Percentiles rank a stretch among this genome's conserved stretches.
Conservation (phyloP, 306 rosid genomes). For the Malus orientalis region DNA sequence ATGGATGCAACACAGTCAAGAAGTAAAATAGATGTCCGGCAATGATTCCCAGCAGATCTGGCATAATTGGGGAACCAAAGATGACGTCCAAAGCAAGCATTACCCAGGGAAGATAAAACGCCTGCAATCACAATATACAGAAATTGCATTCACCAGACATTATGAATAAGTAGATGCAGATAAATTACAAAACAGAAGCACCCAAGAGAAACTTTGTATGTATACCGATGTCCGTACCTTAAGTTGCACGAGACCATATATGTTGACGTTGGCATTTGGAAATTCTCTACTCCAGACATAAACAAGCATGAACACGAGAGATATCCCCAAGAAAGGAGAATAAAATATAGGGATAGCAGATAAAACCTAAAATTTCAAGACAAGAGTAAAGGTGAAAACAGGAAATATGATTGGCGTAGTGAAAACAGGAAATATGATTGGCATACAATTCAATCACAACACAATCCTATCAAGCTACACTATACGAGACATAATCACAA, state of each 20-base stretch:
- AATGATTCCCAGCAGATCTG: slow-evolving; percentile 76
- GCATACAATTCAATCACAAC: background rate
- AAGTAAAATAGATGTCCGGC: slow-evolving; percentile 97
- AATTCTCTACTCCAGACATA: slow-evolving; percentile 98
- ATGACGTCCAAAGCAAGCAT: slow-evolving; percentile 93
- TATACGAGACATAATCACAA: background rate
- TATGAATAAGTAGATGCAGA: background rate
- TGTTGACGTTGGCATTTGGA: slow-evolving; percentile 74
- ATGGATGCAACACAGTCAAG: slow-evolving; percentile 88
- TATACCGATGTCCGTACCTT: slow-evolving; percentile 43
- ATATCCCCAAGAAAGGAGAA: slow-evolving; percentile 59
- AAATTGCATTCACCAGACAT: slow-evolving; percentile 10
- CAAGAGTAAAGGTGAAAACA: background rate
- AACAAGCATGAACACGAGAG: slow-evolving; percentile 92
- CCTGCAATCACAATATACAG: slow-evolving; percentile 40
- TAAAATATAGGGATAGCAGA: slow-evolving; percentile 58
- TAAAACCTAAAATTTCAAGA: slow-evolving; percentile 37
- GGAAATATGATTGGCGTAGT: slow-evolving; percentile 5
- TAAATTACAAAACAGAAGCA: background rate
- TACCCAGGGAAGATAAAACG: slow-evolving; percentile 96
- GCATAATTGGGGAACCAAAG: slow-evolving; percentile 60
- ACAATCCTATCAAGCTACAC: background rate
- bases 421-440: slow-evolving; percentile 11
- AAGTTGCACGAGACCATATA: slow-evolving; percentile 84
- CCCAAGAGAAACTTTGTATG: background rate